Conservation (phyloP, 768 basidiomycete species). For the Calvatia gigantea region DNA sequence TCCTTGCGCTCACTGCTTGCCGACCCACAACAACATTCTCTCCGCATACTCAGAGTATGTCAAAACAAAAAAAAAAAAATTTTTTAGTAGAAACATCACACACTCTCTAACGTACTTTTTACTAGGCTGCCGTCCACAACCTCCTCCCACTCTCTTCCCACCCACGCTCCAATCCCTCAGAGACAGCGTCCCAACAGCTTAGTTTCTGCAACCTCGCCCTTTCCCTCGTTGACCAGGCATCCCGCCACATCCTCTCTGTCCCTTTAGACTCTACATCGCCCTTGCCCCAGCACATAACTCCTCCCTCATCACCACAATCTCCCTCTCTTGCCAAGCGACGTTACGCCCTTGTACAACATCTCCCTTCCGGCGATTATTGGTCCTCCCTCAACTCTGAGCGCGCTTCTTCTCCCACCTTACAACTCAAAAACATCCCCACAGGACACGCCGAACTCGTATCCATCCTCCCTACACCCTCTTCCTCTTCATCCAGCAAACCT, state of each 20-base stretch:
- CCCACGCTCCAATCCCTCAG: conserved; percentile 59
- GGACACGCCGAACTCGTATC: conserved; percentile 76
- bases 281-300: conserved; percentile 22
- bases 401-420: conserved; percentile 30
- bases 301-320: conserved; percentile 18
- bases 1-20: conserved; percentile 55
- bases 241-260: conserved; percentile 41
- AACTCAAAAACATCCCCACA: conserved; percentile 49
- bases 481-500: conserved; percentile 28
- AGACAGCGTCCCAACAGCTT: conserved; percentile 64
- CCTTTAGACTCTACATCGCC: conserved; percentile 44
- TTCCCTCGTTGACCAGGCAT: conserved; percentile 70
- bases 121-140: conserved; percentile 59
- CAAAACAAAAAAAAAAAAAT: no score
- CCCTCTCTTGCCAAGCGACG: conserved; percentile 38
- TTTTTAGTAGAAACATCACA: conserved; percentile 19
- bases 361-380: conserved; percentile 79
- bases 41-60: conserved; percentile 56
- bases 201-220: conserved; percentile 73
- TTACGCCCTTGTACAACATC: conserved; percentile 77
- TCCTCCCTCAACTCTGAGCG: conserved; percentile 58
- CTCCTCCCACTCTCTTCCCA: conserved; percentile 67
- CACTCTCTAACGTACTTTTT: conserved; percentile 13
- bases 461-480: conserved; percentile 62
- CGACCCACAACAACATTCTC: conserved; percentile 49